Evolutionary conservation across 75 land plant species (phyloP).

Genomic region (Pseudotsuga menziesii): DNA sequence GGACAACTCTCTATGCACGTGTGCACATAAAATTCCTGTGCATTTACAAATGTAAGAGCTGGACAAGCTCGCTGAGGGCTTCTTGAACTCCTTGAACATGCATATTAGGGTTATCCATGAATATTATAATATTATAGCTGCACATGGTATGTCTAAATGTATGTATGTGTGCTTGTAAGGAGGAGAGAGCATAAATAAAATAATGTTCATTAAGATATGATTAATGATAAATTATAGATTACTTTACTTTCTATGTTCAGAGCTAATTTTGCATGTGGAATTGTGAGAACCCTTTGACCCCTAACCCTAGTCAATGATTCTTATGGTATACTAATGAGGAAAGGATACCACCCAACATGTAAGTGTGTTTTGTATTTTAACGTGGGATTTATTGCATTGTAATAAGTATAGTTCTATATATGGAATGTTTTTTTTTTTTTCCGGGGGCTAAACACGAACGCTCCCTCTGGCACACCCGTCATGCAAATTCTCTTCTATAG

Average conservation of each 20-base stretch:
- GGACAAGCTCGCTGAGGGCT: background rate
- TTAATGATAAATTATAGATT: background rate
- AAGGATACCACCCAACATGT: too few relatives aligned
- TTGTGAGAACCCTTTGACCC: too few relatives aligned
- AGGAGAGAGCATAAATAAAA: background rate
- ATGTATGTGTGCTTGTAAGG: background rate
- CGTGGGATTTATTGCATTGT: too few relatives aligned
- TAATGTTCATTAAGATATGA: background rate
- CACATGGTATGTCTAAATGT: constrained; percentile 1
- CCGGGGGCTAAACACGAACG: too few relatives aligned
- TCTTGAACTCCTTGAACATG: background rate
- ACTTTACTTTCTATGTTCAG: background rate
- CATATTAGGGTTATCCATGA: background rate
- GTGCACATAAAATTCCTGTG: constrained; percentile 5
- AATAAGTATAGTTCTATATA: too few relatives aligned
- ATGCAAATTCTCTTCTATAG: background rate
- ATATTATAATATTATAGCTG: background rate
- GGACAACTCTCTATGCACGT: background rate
- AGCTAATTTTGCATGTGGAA: background rate
- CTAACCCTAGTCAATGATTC: too few relatives aligned
- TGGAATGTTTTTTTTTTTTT: too few relatives aligned
- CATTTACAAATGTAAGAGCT: background rate
- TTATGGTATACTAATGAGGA: too few relatives aligned
- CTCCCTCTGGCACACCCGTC: background rate
- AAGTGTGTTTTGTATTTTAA: too few relatives aligned